Evolutionary conservation across 1,284 basidiomycete species (phyloP).

Genomic region (Lentinus polychrous): DNA sequence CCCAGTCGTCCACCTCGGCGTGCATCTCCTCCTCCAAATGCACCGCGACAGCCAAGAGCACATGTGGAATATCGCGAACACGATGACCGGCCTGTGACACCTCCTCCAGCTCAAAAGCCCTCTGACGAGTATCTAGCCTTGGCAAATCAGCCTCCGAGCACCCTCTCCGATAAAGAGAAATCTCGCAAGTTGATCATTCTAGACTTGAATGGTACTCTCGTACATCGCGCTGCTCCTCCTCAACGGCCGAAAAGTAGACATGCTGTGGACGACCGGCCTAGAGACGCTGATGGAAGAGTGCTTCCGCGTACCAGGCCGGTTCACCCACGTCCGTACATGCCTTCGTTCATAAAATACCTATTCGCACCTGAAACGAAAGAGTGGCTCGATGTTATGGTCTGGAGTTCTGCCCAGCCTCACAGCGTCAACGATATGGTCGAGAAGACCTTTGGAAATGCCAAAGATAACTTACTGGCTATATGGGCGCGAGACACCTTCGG

Average conservation of each 20-base stretch:
- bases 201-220: conserved; percentile 79
- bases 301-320: conserved; percentile 35
- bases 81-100: conserved; percentile 14
- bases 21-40: not conserved
- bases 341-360: conserved; percentile 56
- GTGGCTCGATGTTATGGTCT: conserved; percentile 80
- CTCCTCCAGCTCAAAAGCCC: conserved; percentile 19
- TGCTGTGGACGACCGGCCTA: conserved; percentile 7
- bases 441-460: conserved; percentile 42
- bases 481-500: conserved; percentile 81
- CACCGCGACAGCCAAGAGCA: not conserved
- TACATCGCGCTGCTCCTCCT: conserved; percentile 47
- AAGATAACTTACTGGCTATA: conserved; percentile 45
- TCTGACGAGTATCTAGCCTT: conserved; percentile 24
- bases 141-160: conserved; percentile 16
- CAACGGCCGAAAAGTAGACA: not conserved
- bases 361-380: conserved; percentile 45
- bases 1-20: too few species aligned
- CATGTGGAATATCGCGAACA: not conserved
- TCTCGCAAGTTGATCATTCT: conserved; percentile 69
- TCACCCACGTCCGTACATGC: conserved; percentile 63
- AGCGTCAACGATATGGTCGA: conserved; percentile 72
- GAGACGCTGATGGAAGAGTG: conserved; percentile 9
- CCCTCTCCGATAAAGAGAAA: conserved; percentile 26
- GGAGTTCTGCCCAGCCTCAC: conserved; percentile 80